phyloP scores from a whole-genome alignment of 2,329 filamentous ascomycete species.

The Penicillium griseofulvum region DNA sequence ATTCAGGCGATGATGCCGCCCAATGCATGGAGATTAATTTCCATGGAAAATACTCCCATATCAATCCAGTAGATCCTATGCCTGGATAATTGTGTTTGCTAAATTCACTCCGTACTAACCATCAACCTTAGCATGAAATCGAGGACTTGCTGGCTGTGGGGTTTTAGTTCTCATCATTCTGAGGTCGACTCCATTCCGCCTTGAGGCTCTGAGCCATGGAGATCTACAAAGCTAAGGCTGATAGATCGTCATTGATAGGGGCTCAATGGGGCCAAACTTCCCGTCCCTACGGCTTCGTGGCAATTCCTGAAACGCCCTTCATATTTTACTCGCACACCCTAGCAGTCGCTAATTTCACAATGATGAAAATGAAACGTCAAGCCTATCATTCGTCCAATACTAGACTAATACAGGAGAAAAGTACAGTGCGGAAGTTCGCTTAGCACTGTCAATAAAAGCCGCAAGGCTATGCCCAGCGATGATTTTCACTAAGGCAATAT shows the following conservation, averaged over 20 bases:
- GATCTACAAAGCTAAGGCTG: not conserved
- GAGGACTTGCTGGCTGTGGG: not conserved
- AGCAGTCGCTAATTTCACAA: not conserved
- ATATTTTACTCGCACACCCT: not conserved
- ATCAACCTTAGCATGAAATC: not conserved
- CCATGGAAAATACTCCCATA: not conserved
- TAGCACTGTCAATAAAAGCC: not conserved
- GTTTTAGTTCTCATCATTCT: not conserved
- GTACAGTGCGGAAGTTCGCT: not conserved
- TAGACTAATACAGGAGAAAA: too few species aligned
- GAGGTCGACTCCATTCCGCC: not conserved
- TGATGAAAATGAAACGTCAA: not conserved
- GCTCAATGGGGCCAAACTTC: not conserved
- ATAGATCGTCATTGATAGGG: not conserved
- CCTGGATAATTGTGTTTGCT: too few species aligned
- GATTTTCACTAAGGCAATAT: not conserved
- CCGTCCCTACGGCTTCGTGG: not conserved
- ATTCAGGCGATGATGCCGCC: not conserved
- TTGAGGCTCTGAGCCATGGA: not conserved
- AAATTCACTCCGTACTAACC: not conserved
- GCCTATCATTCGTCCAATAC: not conserved
- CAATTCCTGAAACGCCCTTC: not conserved
- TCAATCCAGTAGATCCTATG: not conserved
- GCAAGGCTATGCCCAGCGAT: not conserved
- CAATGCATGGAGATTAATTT: not conserved